Percentiles rank a stretch among this genome's conserved stretches.
Evolutionary conservation across 2,329 filamentous ascomycete species (phyloP).

Genomic region (Aureobasidium subglaciale): DNA sequence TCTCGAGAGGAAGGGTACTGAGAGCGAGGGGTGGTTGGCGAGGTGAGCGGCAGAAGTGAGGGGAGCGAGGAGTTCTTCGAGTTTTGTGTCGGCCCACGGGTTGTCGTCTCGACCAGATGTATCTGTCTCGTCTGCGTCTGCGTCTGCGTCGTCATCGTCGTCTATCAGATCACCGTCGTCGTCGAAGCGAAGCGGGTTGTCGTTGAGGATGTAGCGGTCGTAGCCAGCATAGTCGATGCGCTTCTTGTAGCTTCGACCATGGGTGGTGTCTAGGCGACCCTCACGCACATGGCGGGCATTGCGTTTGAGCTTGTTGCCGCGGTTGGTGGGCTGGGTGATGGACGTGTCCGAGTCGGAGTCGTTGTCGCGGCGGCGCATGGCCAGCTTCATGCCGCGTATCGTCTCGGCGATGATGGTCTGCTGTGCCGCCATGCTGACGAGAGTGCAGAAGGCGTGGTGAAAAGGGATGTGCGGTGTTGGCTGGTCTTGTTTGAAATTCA

Average conservation of each 20-base stretch:
- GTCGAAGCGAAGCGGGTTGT: constrained; percentile 66
- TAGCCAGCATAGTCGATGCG: constrained; percentile 68
- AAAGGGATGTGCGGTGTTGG: background rate
- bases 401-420: constrained; percentile 56
- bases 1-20: constrained; percentile 65
- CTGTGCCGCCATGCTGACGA: constrained; percentile 46
- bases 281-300: constrained; percentile 63
- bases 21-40: constrained; percentile 65
- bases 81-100: constrained; percentile 63
- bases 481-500: too few relatives aligned
- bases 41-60: constrained; percentile 69
- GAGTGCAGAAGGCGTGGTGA: background rate
- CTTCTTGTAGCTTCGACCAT: constrained; percentile 56
- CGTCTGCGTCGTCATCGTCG: constrained; percentile 19
- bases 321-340: constrained; percentile 63
- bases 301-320: constrained; percentile 73
- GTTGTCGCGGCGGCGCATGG: constrained; percentile 57
- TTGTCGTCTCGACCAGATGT: constrained; percentile 61
- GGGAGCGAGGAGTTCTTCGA: constrained; percentile 70
- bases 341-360: constrained; percentile 73
- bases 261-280: constrained; percentile 60
- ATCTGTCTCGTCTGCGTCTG: constrained; percentile 42
- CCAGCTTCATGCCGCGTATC: constrained; percentile 61
- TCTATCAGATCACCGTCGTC: constrained; percentile 56
- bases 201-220: constrained; percentile 63